These are phyloP conservation scores for Noccaea bulbosa DNA, from an alignment of 345 rosid species.

Conservation along the genomic window DNA sequence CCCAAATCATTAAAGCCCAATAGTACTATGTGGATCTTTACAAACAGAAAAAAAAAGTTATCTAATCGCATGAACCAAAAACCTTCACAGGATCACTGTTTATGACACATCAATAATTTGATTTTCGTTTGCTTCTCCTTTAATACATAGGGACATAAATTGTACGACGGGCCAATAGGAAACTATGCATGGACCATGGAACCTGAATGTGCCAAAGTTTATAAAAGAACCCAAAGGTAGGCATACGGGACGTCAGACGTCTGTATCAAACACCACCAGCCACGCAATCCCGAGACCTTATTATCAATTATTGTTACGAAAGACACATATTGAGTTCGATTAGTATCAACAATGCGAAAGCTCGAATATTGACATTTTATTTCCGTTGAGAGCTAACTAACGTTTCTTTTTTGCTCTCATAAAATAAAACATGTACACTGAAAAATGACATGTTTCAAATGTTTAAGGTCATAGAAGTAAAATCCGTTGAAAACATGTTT, in stretches of 20 bases:
- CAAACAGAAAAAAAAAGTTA: too few relatives aligned
- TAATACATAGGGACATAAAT: not conserved
- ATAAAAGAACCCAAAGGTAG: constrained; percentile 1
- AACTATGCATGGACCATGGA: constrained; percentile 9
- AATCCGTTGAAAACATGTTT: not conserved
- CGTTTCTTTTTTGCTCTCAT: not conserved
- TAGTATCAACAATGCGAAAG: not conserved
- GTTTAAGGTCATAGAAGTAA: not conserved
- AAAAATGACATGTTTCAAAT: too few relatives aligned
- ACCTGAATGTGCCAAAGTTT: constrained; percentile 16
- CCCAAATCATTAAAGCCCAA: too few relatives aligned
- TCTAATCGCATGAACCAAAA: too few relatives aligned
- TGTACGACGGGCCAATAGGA: not conserved
- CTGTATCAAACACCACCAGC: not conserved
- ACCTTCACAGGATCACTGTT: too few relatives aligned
- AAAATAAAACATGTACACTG: too few relatives aligned
- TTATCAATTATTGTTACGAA: constrained; percentile 26
- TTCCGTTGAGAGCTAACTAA: too few relatives aligned
- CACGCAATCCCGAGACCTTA: not conserved
- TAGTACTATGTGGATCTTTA: too few relatives aligned
- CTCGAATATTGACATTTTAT: not conserved
- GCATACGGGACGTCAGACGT: constrained; percentile 8
- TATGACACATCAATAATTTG: too few relatives aligned
- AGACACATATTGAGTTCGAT: not conserved
- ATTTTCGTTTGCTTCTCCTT: too few relatives aligned